Evolutionary conservation across 495 filamentous ascomycete genomes (phyloP).

Genomic region (Penicillium samsonianum): DNA sequence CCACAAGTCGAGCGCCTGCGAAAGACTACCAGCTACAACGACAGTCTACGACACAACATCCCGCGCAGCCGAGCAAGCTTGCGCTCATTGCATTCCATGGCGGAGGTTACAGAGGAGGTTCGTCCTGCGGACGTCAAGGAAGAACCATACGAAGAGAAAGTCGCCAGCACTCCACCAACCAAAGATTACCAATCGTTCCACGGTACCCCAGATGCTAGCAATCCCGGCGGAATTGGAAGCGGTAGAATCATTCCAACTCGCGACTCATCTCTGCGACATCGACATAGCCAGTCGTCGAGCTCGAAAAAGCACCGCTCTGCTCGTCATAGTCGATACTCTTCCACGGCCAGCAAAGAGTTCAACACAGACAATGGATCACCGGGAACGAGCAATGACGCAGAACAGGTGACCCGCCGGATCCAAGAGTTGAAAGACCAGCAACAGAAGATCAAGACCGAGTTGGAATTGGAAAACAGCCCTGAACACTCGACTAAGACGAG

Average conservation of each 20-base stretch:
- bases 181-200: slow-evolving; percentile 31
- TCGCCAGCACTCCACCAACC: slow-evolving; percentile 29
- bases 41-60: slow-evolving; percentile 38
- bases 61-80: slow-evolving; percentile 44
- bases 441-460: slow-evolving; percentile 44
- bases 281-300: slow-evolving; percentile 44
- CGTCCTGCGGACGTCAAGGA: slow-evolving; percentile 24
- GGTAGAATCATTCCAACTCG: slow-evolving; percentile 61
- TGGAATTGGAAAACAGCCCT: slow-evolving; percentile 39
- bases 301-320: slow-evolving; percentile 38
- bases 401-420: slow-evolving; percentile 51
- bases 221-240: slow-evolving; percentile 48
- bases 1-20: slow-evolving; percentile 35
- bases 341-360: slow-evolving; percentile 40
- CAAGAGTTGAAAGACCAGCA: slow-evolving; percentile 56
- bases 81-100: slow-evolving; percentile 49
- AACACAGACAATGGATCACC: slow-evolving; percentile 36
- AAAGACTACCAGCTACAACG: slow-evolving; percentile 42
- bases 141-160: slow-evolving; percentile 24
- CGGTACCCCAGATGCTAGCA: slow-evolving; percentile 32
- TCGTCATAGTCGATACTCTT: slow-evolving; percentile 44
- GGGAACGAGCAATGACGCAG: slow-evolving; percentile 40
- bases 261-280: slow-evolving; percentile 65
- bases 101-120: slow-evolving; percentile 45
- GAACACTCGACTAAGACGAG: slow-evolving; percentile 34